A percentile compares a stretch with the other conserved stretches of the same genome.
phyloP scores from a whole-genome alignment of 148 eudicot species.

The Diospyros lotus region DNA sequence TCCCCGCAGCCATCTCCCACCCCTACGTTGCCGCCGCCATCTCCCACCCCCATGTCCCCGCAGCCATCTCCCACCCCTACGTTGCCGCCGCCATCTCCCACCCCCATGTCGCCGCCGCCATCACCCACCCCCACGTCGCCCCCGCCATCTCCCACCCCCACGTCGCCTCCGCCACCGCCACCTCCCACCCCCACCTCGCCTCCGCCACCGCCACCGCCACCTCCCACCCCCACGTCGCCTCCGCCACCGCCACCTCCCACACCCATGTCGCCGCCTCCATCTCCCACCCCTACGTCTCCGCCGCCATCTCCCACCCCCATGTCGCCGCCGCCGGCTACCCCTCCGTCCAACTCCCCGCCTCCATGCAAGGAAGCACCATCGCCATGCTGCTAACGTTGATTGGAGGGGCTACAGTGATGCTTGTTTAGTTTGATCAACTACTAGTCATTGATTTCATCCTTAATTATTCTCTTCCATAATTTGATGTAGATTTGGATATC shows the following conservation, averaged over 20 bases:
- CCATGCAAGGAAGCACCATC: not conserved
- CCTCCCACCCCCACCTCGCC: too few species aligned
- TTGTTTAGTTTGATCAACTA: not conserved
- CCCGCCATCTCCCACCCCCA: too few species aligned
- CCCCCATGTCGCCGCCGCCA: not conserved
- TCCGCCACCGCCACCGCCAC: too few species aligned
- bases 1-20: too few species aligned
- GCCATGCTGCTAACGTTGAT: constrained; percentile 8
- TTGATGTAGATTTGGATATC: constrained; percentile 20
- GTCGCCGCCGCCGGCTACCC: not conserved
- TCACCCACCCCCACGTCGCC: not conserved
- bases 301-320: not conserved
- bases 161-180: too few species aligned
- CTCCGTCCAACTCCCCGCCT: not conserved
- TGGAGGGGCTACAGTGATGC: not conserved
- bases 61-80: too few species aligned
- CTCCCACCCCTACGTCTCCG: too few species aligned
- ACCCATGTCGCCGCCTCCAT: not conserved
- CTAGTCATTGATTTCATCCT: not conserved
- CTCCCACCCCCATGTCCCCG: too few species aligned
- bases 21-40: too few species aligned
- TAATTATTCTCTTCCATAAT: not conserved
- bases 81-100: not conserved
- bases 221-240: too few species aligned
- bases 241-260: too few species aligned